Conservation (phyloP, 257 asterid genomes). For the Nicotiana obtusifolia region DNA sequence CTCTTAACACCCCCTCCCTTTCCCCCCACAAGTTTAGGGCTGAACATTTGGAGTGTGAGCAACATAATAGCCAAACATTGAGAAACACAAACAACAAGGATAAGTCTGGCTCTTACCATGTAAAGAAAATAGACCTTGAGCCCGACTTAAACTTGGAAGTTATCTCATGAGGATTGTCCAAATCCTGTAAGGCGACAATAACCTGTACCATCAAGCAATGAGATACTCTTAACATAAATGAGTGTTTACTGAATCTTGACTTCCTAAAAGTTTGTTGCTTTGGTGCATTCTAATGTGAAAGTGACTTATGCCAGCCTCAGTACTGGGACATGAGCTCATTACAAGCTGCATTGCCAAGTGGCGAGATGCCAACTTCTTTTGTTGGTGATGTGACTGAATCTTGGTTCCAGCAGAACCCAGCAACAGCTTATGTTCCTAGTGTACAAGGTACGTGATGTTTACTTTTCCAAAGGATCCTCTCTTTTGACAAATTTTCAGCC, state of each 20-base stretch:
- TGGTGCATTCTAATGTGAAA: constrained; percentile 3
- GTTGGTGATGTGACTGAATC: constrained; percentile 41
- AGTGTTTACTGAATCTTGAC: neutral
- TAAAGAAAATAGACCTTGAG: neutral
- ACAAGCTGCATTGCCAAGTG: constrained; percentile 66
- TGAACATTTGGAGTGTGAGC: neutral
- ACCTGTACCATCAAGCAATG: neutral
- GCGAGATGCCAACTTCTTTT: constrained; percentile 43
- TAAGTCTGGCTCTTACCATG: neutral
- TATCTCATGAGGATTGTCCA: neutral
- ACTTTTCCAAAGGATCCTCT: constrained; percentile 21
- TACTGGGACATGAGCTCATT: constrained; percentile 75
- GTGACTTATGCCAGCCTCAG: constrained; percentile 23
- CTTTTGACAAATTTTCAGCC: neutral
- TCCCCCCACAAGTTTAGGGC: neutral
- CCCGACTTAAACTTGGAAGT: neutral
- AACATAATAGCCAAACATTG: neutral
- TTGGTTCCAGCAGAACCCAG: constrained; percentile 56
- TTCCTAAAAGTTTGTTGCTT: neutral
- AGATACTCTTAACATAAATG: neutral
- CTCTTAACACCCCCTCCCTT: neutral
- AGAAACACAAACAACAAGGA: neutral
- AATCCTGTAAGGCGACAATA: neutral
- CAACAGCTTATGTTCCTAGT: constrained; percentile 37
- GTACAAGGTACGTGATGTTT: constrained; percentile 32